A percentile compares a stretch with the other conserved stretches of the same genome.
These are phyloP conservation scores for Batkoa obscura DNA, from an alignment of 371 early-diverging fungal species.

Conservation along the genomic window DNA sequence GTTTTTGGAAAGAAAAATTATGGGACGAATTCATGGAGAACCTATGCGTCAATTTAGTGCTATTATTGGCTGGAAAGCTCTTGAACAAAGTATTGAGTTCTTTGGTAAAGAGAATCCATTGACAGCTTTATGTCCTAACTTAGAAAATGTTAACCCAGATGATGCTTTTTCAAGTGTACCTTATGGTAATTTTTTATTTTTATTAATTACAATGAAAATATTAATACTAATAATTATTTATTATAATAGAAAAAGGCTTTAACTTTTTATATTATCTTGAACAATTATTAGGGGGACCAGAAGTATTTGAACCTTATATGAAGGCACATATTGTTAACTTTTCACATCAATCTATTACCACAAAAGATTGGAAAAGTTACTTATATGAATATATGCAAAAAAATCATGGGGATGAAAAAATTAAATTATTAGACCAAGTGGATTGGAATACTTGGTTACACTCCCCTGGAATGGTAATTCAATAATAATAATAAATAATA, in stretches of 20 bases:
- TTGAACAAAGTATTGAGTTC: conserved; percentile 57
- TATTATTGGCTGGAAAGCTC: conserved; percentile 63
- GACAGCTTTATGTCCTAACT: conserved; percentile 56
- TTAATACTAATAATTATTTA: neutral
- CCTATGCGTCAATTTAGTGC: conserved; percentile 65
- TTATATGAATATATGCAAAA: conserved; percentile 49
- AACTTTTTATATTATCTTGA: conserved; percentile 84
- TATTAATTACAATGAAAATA: neutral
- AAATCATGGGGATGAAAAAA: conserved; percentile 36
- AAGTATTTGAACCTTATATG: conserved; percentile 67
- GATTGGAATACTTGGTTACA: conserved; percentile 85
- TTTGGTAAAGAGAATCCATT: conserved; percentile 55
- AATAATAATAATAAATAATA: neutral
- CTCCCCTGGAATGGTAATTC: conserved; percentile 49
- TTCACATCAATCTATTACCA: conserved; percentile 69
- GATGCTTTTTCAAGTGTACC: conserved; percentile 84
- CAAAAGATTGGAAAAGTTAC: conserved; percentile 67
- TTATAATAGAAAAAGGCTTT: conserved; percentile 66
- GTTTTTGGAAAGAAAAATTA: conserved; percentile 85
- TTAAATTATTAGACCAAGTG: conserved; percentile 41
- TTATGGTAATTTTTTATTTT: conserved; percentile 35
- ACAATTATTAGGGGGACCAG: conserved; percentile 62
- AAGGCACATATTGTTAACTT: conserved; percentile 67
- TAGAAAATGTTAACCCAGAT: conserved; percentile 79
- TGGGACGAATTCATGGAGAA: conserved; percentile 67